Base-by-base conservation (phyloP, 2,329 filamentous ascomycete genomes). In the Exophiala aquamarina region DNA sequence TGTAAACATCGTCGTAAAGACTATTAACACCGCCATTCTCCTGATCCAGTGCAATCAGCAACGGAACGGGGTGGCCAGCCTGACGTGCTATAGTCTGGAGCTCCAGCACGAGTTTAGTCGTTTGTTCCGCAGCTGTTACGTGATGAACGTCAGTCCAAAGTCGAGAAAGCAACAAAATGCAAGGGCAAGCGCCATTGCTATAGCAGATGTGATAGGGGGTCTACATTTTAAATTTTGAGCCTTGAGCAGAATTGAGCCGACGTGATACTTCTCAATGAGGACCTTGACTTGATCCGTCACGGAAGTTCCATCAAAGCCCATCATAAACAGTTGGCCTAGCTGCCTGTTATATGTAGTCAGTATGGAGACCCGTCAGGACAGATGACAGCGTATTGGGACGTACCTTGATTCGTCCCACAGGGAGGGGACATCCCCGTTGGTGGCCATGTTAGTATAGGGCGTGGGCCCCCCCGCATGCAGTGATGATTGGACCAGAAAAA, bases 1-100 rank as follows among this genome's bases (percentile, higher is more conserved):
- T 92, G 65, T 91, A 93, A 62, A 93, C 89, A 59, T 95, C 90
- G 66, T 97, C 92, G 62, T 94, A 96, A 2, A 97, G 78, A 69
- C 89, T 95, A 72, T 96, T 97, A 66, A 96, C 92, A 3, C 92
- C 91, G 55, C 93, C 93, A 81, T 98, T 97, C 67, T 98, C 93
- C 66, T 98, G 93, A 64, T 97, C 93, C 29, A 97, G 74, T 31
- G 87, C 91, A 59, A 98, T 96, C 44, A 94, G 76, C 14, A 98
- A 73, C 2, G 93, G 93, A 2, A 92, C 85, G 3, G 87, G 86
- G 67, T 97, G 92, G 15, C 92, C 92, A 50, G 92, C 86, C 68
- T 94, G 81, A 63, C 89, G 87, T 29, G 93, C 93, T 63, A 95
- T 92, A 40, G 84, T 90, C 69, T 98, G 93, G 35, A 98, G 76